These are phyloP conservation scores for Cucurbita maxima DNA, from an alignment of 306 rosid genomes.

Conservation along the genomic window DNA sequence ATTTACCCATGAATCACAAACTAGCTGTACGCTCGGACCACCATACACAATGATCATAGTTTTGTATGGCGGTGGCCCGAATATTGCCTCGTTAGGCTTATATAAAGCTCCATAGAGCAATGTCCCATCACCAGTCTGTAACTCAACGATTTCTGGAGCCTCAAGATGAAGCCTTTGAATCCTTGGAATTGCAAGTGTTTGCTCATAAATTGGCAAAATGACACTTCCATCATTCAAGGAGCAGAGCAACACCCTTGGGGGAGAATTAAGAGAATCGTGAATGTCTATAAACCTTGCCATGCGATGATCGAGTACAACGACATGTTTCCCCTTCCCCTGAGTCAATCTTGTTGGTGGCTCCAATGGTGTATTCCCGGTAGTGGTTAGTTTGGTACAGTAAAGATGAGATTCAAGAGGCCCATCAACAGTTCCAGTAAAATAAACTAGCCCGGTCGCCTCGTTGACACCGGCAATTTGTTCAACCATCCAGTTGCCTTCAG, in stretches of 20 bases:
- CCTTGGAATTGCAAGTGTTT: slow-evolving; percentile 36
- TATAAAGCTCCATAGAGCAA: slow-evolving; percentile 61
- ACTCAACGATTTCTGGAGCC: slow-evolving; percentile 56
- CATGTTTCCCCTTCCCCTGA: slow-evolving; percentile 62
- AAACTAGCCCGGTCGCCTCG: slow-evolving; percentile 64
- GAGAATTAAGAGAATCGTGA: slow-evolving; percentile 61
- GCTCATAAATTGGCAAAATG: slow-evolving; percentile 59
- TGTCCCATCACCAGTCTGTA: slow-evolving; percentile 53
- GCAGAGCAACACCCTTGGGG: slow-evolving; percentile 70
- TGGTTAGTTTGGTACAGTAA: slow-evolving; percentile 46
- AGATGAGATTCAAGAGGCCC: slow-evolving; percentile 82
- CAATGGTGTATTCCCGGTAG: slow-evolving; percentile 38
- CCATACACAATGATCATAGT: slow-evolving; percentile 85
- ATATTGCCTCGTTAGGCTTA: slow-evolving; percentile 60
- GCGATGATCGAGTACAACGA: slow-evolving; percentile 73
- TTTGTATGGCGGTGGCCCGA: slow-evolving; percentile 92
- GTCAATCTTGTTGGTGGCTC: slow-evolving; percentile 67
- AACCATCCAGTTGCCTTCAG: slow-evolving; percentile 97
- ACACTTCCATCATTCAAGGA: slow-evolving; percentile 70
- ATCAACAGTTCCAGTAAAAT: slow-evolving; percentile 78
- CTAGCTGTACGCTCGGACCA: slow-evolving; percentile 85
- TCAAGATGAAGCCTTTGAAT: slow-evolving; percentile 63
- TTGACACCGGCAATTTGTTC: slow-evolving; percentile 89
- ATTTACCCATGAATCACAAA: slow-evolving; percentile 64
- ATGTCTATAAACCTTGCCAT: slow-evolving; percentile 64